Conservation (phyloP, 495 filamentous ascomycete species). For the Glonium stellatum region DNA sequence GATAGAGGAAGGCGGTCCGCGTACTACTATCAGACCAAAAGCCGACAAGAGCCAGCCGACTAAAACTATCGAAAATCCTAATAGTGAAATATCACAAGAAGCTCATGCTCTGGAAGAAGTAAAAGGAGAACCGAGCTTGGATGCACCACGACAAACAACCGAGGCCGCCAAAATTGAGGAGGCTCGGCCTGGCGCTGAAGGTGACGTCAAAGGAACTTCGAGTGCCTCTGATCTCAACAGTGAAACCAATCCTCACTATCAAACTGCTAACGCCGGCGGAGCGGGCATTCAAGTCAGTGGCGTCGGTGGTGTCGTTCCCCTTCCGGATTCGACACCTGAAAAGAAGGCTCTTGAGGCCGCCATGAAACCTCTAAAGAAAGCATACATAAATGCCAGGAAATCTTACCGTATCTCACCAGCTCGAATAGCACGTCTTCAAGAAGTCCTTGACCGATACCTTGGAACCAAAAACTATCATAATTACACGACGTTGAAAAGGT, state of each 20-base stretch:
- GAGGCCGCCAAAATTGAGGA: slow-evolving; percentile 24
- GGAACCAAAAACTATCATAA: slow-evolving; percentile 92
- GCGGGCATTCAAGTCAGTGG: slow-evolving; percentile 3
- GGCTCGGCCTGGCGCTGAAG: not conserved
- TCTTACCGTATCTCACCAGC: slow-evolving; percentile 69
- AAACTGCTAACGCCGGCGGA: slow-evolving; percentile 7
- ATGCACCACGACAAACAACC: not conserved
- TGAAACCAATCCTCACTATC: too few species aligned
- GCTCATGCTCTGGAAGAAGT: not conserved
- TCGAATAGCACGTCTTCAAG: slow-evolving; percentile 65
- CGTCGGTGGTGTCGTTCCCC: slow-evolving; percentile 13
- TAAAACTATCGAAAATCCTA: not conserved
- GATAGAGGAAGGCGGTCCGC: slow-evolving; percentile 21
- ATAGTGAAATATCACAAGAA: too few species aligned
- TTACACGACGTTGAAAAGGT: slow-evolving; percentile 83
- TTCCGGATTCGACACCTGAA: slow-evolving; percentile 11
- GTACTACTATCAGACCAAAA: not conserved
- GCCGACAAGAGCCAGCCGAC: not conserved
- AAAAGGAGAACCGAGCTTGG: not conserved
- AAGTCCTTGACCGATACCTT: slow-evolving; percentile 59
- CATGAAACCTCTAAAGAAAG: slow-evolving; percentile 67
- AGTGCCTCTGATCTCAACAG: too few species aligned
- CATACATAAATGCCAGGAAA: slow-evolving; percentile 69
- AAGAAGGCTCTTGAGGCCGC: slow-evolving; percentile 48
- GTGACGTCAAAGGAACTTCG: too few species aligned